Evolutionary conservation across 106 monocot genomes (phyloP).

Genomic region (Dendrobium catenatum): DNA sequence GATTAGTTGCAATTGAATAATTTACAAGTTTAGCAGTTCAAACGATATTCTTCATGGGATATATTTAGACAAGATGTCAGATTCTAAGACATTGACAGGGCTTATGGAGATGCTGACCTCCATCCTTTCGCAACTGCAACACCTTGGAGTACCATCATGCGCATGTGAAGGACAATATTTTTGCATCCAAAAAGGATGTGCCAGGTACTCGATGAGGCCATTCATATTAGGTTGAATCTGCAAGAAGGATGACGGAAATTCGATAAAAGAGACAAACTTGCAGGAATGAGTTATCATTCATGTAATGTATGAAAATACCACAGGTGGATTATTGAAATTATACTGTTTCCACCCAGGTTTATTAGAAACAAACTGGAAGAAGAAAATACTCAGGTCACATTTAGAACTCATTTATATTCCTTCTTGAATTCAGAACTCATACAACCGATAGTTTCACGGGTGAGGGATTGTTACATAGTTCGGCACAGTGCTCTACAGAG

Average conservation of each 20-base stretch:
- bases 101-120: conserved; percentile 44
- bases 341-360: neutral
- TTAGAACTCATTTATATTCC: neutral
- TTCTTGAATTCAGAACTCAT: too few species aligned
- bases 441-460: too few species aligned
- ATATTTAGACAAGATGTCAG: neutral
- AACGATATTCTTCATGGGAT: neutral
- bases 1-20: neutral
- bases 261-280: neutral
- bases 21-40: neutral
- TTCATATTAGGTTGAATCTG: conserved; percentile 73
- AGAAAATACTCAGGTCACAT: neutral
- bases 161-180: conserved; percentile 90
- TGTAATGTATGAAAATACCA: neutral
- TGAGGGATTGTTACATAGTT: too few species aligned
- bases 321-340: neutral
- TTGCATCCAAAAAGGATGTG: conserved; percentile 88
- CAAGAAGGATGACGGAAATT: neutral
- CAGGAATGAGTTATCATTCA: neutral
- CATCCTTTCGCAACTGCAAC: conserved; percentile 93
- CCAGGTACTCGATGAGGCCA: conserved; percentile 79
- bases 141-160: conserved; percentile 69
- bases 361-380: neutral
- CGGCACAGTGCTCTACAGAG: too few species aligned
- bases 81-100: neutral